Base-by-base conservation (phyloP, 495 filamentous ascomycete species). In the Penicillium silybi region DNA sequence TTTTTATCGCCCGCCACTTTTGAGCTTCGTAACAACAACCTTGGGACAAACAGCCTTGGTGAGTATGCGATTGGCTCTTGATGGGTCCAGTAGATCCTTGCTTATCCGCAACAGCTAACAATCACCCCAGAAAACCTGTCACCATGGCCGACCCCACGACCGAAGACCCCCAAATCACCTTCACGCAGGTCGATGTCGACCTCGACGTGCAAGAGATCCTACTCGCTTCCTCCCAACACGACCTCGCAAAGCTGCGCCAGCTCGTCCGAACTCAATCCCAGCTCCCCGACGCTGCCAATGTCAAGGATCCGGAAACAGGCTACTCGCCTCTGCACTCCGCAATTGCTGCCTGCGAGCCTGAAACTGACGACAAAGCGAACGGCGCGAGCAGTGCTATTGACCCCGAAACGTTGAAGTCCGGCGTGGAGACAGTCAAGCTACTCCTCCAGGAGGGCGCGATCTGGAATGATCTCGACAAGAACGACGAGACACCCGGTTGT, bases 401-500 rank as follows among this genome's bases (percentile, higher is more conserved):
- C 22, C 59, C 74, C 15, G 62, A 77, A 16, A 64, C 73, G 26
- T 61, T 85, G 8, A 75, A 85, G 40, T 72, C 73, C 10, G 71
- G 86, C 80, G 40, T 77, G 34, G 75, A 83, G 45, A 90, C 85
- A 0, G 77, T 97, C 15, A 79, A 78, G 46, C 81, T 95, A 58
- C 74, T 98, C 20, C 75, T 98, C 45, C 75, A 90, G 58, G 83
- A 88, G 63, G 93, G 93, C 2, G 95, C 89, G 5, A 96, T 97
- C 48, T 98, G 93, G 93, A 98, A 98, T 70, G 91, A 96, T 66
- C 74, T 98, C 3, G 90, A 97, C 58, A 70, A 74, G 34, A 83
- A 87, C 40, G 78, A 87, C 50, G 91, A 97, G 77, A 98, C 95
- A 13, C 92, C 93, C 0, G 93, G 90, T 1, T 97, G 95, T 70